Base-by-base conservation (phyloP, 169 alveolate genomes). In the Plasmodium yoelii region DNA sequence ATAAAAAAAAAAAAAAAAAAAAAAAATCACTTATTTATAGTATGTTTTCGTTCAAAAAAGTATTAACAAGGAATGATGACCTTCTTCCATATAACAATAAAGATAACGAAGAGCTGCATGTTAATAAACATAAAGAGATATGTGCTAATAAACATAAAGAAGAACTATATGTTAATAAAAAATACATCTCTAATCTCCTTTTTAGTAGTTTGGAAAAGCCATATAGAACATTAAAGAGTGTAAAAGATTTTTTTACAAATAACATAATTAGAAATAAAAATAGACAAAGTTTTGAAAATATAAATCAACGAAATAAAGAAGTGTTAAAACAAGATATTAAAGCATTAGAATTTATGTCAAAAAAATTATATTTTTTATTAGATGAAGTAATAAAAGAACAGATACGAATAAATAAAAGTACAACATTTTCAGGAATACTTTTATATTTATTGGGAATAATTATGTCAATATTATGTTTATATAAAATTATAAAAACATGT, bases 351-450 rank as follows among this genome's bases (percentile, higher is more conserved):
- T 75, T 63, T 63, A 75, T 75, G 88, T 56, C 60, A 8, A 75
- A 75, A 44, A 75, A 75, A 46, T 63, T 75, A 24, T 75, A 75
- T 56, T 75, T 75, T 26, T 68, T 75, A 67, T 56, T 75, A 42
- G 88, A 75, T 63, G 88, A 75, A 34, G 88, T 75, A 3, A 63
- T 75, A 0, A 75, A 75, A 56, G 88, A 75, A 24, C 88, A 75
- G 5, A 75, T 75, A 51, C n/a, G 88, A 24, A 61, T 75, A 24
- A 75, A 75, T 55, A 73, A 75, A 5, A 75, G 88, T 42, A 63
- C 77, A 18, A 63, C 88, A 15, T 49, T 75, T 55, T 63, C 15
- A 63, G 88, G 88, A 28, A 75, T 75, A 15, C 19, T 75, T 13
- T 67, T 75, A 26, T 75, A 75, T 57, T 39, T 75, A 44, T 57